Conservation (phyloP, 768 basidiomycete genomes). For the Pleurotus giganteus region DNA sequence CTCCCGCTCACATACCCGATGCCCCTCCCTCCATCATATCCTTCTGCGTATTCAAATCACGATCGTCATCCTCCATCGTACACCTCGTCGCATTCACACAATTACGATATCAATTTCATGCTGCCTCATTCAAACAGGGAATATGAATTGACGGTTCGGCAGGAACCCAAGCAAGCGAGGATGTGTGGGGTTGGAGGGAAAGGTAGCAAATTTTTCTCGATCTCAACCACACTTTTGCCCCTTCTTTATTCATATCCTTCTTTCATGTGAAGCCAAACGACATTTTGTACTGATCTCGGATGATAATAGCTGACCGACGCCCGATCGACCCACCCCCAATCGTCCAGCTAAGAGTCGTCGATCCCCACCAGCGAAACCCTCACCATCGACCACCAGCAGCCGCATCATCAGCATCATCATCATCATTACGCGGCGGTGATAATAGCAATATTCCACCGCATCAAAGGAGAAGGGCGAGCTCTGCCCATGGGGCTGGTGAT, state of each 20-base stretch:
- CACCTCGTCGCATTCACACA: background rate
- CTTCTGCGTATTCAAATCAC: background rate
- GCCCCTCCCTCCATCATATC: background rate
- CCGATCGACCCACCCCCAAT: constrained; percentile 97
- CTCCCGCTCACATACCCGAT: constrained; percentile 4
- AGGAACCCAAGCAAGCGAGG: constrained; percentile 89
- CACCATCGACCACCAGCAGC: background rate
- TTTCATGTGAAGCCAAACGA: too few species aligned
- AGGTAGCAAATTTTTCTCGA: constrained; percentile 33
- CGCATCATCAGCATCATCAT: background rate
- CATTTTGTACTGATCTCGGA: too few species aligned
- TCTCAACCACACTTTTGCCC: background rate
- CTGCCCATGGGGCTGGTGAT: background rate
- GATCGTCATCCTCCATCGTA: constrained; percentile 1
- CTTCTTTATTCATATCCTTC: background rate
- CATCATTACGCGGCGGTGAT: background rate
- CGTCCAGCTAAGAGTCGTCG: constrained; percentile 88
- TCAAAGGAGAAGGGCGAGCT: constrained; percentile 3
- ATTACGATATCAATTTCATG: constrained; percentile 20
- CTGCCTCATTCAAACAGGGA: constrained; percentile 45
- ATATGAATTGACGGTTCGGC: constrained; percentile 83
- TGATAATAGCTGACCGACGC: constrained; percentile 75
- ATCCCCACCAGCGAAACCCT: constrained; percentile 38
- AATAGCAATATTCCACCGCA: constrained; percentile 5
- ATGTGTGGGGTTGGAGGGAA: constrained; percentile 90